Evolutionary conservation across 148 eudicot genomes (phyloP).

Genomic region (Rhododendron mucronatum): DNA sequence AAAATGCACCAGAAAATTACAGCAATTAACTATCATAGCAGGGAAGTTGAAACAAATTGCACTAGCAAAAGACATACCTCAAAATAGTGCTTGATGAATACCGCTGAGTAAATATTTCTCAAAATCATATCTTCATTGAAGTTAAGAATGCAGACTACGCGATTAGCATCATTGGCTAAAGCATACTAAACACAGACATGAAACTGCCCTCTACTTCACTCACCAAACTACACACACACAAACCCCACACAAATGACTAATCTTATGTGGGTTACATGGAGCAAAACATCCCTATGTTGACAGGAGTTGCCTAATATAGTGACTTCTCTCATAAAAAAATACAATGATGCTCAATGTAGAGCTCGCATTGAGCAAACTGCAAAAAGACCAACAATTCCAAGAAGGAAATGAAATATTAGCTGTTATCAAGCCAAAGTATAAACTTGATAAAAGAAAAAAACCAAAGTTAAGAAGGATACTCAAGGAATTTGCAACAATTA

Average conservation of each 20-base stretch:
- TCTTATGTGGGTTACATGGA: not conserved
- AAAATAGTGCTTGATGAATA: slow-evolving; percentile 78
- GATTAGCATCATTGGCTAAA: not conserved
- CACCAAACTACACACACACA: not conserved
- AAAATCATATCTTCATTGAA: slow-evolving; percentile 63
- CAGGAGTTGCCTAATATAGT: not conserved
- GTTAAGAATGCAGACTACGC: slow-evolving; percentile 37
- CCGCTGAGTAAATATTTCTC: slow-evolving; percentile 69
- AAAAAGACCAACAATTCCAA: not conserved
- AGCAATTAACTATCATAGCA: not conserved
- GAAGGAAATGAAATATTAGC: not conserved
- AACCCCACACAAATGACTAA: not conserved
- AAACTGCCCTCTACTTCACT: not conserved
- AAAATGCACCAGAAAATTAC: not conserved
- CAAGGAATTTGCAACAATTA: slow-evolving; percentile 80
- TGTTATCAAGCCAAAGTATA: not conserved
- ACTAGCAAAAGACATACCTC: slow-evolving; percentile 39
- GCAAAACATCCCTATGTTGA: not conserved
- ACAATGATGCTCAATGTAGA: not conserved
- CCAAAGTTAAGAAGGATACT: slow-evolving; percentile 63
- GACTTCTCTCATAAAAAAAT: not conserved
- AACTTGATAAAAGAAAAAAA: not conserved
- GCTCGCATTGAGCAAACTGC: not conserved
- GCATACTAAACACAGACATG: not conserved
- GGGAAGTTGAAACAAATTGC: not conserved